phyloP scores from a whole-genome alignment of 768 basidiomycete genomes.

The Galerina marginata region DNA sequence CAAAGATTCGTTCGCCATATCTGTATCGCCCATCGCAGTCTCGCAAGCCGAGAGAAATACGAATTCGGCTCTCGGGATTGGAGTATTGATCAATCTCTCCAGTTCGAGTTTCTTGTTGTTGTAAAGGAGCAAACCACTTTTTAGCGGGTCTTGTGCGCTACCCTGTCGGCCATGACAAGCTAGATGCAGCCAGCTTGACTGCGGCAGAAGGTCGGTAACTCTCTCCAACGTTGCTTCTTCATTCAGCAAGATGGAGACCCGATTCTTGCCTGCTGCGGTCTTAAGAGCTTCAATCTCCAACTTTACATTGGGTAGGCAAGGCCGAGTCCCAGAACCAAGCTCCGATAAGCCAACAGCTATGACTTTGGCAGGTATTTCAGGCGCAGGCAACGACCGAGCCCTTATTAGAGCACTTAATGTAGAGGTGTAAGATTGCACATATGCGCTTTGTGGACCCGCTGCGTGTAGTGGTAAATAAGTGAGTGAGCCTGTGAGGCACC shows the following conservation, averaged over 20 bases:
- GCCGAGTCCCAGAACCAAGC: background rate
- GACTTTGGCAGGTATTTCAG: background rate
- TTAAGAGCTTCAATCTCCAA: slow-evolving; percentile 18
- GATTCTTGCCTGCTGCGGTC: background rate
- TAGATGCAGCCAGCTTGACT: slow-evolving; percentile 37
- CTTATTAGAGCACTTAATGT: slow-evolving; percentile 17
- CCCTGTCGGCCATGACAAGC: slow-evolving; percentile 45
- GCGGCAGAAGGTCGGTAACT: slow-evolving; percentile 8
- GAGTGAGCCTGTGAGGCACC: slow-evolving; percentile 19
- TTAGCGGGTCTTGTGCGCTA: slow-evolving; percentile 18
- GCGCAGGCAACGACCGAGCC: slow-evolving; percentile 3
- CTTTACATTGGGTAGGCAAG: slow-evolving; percentile 17
- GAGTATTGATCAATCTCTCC: slow-evolving; percentile 25
- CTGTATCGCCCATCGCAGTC: slow-evolving; percentile 39
- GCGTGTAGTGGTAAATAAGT: slow-evolving; percentile 24
- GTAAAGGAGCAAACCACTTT: slow-evolving; percentile 25
- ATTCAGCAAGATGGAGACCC: slow-evolving; percentile 7
- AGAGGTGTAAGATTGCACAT: slow-evolving; percentile 22
- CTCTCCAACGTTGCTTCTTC: slow-evolving; percentile 13
- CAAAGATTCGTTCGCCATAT: slow-evolving; percentile 32
- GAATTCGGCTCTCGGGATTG: slow-evolving; percentile 33
- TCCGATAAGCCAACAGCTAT: slow-evolving; percentile 8
- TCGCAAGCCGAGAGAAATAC: slow-evolving; percentile 55
- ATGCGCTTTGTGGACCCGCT: slow-evolving; percentile 16
- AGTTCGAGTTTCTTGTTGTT: slow-evolving; percentile 23